Conservation (phyloP, 331 rosid species). For the Malus hybrid region DNA sequence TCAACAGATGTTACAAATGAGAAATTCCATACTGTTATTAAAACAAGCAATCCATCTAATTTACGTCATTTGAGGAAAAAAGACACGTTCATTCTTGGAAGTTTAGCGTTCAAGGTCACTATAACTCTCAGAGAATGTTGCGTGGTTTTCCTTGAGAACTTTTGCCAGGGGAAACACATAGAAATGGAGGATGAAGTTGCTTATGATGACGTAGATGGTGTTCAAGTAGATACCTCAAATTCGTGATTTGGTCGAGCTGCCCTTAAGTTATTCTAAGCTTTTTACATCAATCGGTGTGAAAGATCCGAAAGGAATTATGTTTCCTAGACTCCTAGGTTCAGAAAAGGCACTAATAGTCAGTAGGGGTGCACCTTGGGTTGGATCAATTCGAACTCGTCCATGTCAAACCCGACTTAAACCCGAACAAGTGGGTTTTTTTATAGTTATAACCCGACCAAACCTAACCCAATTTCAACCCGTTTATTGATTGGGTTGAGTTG, state of each 20-base stretch:
- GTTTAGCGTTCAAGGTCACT: slow-evolving; percentile 62
- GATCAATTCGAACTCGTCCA: too few species aligned
- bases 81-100: slow-evolving; percentile 55
- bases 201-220: slow-evolving; percentile 70
- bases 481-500: too few species aligned
- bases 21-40: slow-evolving; percentile 44
- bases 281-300: slow-evolving; percentile 61
- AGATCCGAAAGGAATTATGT: slow-evolving; percentile 57
- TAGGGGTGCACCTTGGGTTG: not conserved
- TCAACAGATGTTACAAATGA: slow-evolving; percentile 51
- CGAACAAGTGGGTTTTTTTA: too few species aligned
- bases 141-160: slow-evolving; percentile 57
- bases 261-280: slow-evolving; percentile 60
- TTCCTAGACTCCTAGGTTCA: slow-evolving; percentile 63
- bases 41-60: slow-evolving; percentile 40
- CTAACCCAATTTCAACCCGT: too few species aligned
- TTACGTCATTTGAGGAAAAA: slow-evolving; percentile 50
- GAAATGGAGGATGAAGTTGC: slow-evolving; percentile 67
- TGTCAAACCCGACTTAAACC: slow-evolving; percentile 32
- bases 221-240: slow-evolving; percentile 66
- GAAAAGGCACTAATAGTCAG: slow-evolving; percentile 55
- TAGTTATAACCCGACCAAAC: too few species aligned
- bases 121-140: slow-evolving; percentile 52
- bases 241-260: slow-evolving; percentile 63
- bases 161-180: slow-evolving; percentile 55